These are phyloP conservation scores for Senecio squalidus DNA, from an alignment of 140 eudicot genomes.

Conservation along the genomic window DNA sequence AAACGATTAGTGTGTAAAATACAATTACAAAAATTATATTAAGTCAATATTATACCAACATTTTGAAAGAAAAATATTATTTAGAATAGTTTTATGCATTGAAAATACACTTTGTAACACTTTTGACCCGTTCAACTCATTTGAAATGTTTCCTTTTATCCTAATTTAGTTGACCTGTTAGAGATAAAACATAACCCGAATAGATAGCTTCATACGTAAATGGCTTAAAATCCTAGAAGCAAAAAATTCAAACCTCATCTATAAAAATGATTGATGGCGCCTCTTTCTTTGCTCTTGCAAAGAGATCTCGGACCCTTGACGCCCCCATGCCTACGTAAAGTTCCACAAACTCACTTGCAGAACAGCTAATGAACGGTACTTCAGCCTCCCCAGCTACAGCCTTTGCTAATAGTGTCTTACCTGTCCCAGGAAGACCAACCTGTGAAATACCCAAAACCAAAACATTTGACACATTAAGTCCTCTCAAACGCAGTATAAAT, in stretches of 20 bases:
- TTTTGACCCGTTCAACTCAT: no score
- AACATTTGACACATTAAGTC: slow-evolving; percentile 19
- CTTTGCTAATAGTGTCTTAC: slow-evolving; percentile 96
- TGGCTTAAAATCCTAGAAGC: not conserved
- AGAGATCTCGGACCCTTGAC: slow-evolving; percentile 94
- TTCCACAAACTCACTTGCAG: slow-evolving; percentile 98
- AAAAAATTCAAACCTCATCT: slow-evolving; percentile 59
- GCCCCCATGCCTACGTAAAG: slow-evolving; percentile 99
- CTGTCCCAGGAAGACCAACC: slow-evolving; percentile 99
- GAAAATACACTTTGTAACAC: no score
- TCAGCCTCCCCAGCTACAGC: slow-evolving; percentile 99
- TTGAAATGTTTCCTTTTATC: no score
- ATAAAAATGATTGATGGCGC: slow-evolving; percentile 97
- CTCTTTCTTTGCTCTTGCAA: slow-evolving; percentile 95
- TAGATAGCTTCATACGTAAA: no score
- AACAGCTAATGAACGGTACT: slow-evolving; percentile 97
- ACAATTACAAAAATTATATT: no score
- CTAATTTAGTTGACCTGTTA: no score
- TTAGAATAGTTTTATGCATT: no score
- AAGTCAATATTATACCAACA: no score
- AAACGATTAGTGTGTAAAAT: no score
- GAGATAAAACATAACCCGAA: no score
- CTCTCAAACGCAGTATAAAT: not conserved
- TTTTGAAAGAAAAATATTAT: no score
- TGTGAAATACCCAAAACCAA: slow-evolving; percentile 40